These are phyloP conservation scores for Yarrowia phangngaensis DNA, from an alignment of 805 yeast genomes.

Conservation along the genomic window DNA sequence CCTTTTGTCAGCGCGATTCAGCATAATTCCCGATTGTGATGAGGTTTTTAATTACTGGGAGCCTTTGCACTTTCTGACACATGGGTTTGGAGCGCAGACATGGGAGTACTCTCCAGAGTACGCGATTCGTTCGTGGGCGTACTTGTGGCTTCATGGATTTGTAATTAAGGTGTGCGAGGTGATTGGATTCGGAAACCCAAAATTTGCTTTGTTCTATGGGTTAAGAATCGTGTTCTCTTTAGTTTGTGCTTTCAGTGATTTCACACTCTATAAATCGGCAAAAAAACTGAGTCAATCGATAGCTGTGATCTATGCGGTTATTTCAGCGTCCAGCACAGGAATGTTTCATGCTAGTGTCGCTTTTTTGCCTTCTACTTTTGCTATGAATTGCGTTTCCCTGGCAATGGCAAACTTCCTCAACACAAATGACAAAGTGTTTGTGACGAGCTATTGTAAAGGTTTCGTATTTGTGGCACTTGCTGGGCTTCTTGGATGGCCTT, in stretches of 20 bases:
- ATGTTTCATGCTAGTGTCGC: constrained; percentile 85
- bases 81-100: constrained; percentile 88
- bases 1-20: constrained; percentile 45
- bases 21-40: constrained; percentile 87
- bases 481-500: constrained; percentile 90
- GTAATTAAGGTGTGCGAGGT: constrained; percentile 31
- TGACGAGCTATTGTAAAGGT: constrained; percentile 27
- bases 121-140: constrained; percentile 84
- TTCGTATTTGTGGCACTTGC: constrained; percentile 53
- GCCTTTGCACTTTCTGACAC: constrained; percentile 70
- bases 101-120: constrained; percentile 94
- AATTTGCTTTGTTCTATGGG: constrained; percentile 47
- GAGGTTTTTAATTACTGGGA: constrained; percentile 94
- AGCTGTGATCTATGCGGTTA: constrained; percentile 60
- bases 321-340: constrained; percentile 66
- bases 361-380: constrained; percentile 78
- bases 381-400: constrained; percentile 48
- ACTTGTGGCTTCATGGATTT: constrained; percentile 49
- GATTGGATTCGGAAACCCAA: constrained; percentile 31
- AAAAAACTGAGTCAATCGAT: constrained; percentile 41
- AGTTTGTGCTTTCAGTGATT: constrained; percentile 50
- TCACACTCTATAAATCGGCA: constrained; percentile 47
- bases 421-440: constrained; percentile 5
- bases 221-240: constrained; percentile 48
- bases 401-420: constrained; percentile 35